Conservation (phyloP, 208 protist genomes). For the Willaertia magna region DNA sequence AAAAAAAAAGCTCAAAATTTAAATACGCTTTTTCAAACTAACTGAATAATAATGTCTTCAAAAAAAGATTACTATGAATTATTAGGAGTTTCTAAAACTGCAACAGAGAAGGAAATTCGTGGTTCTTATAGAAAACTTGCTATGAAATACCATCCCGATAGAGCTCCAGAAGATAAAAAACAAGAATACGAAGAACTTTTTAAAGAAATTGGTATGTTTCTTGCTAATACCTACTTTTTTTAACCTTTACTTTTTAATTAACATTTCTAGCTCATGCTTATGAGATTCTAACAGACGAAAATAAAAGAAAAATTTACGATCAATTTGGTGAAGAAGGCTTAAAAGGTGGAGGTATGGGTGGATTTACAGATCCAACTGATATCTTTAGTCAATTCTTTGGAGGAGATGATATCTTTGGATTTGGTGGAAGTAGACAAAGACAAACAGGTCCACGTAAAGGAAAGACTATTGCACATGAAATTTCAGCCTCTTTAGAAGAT, state of each 20-base stretch:
- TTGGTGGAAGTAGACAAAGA: conserved; percentile 29
- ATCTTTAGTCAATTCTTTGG: conserved; percentile 61
- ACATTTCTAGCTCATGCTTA: conserved; percentile 89
- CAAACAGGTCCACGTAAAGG: conserved; percentile 73
- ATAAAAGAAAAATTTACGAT: conserved; percentile 94
- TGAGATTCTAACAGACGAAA: conserved; percentile 82
- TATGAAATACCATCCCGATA: conserved; percentile 1
- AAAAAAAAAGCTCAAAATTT: too few species aligned
- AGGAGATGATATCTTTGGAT: conserved; percentile 8
- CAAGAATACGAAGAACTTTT: not conserved
- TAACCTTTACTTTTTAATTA: too few species aligned
- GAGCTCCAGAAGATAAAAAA: not conserved
- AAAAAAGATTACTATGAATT: conserved; percentile 6
- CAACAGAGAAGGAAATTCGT: not conserved
- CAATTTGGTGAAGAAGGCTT: conserved; percentile 45
- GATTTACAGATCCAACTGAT: conserved; percentile 57
- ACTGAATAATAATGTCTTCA: too few species aligned
- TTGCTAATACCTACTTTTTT: too few species aligned
- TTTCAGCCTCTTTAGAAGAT: conserved; percentile 83
- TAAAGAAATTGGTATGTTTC: too few species aligned
- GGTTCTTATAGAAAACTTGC: conserved; percentile 3
- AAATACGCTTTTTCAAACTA: too few species aligned
- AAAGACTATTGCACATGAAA: conserved; percentile 81
- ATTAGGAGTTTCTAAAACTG: not conserved
- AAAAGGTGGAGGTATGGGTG: not conserved